phyloP scores from a whole-genome alignment of 768 basidiomycete genomes.

The Xerocomus brunneocitrinus region DNA sequence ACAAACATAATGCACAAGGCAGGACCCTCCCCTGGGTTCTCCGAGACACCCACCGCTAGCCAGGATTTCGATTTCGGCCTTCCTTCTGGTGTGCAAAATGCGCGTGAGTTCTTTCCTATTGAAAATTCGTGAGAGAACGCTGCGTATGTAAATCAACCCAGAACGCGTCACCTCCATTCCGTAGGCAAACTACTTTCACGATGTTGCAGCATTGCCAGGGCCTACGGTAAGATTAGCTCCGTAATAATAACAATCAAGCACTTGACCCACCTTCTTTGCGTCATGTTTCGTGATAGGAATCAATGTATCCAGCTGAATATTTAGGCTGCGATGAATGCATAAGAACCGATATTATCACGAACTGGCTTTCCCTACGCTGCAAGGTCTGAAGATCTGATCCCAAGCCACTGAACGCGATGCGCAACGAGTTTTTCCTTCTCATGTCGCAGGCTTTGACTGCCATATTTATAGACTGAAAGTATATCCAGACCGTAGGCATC shows the following conservation, averaged over 20 bases:
- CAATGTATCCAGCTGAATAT: constrained; percentile 54
- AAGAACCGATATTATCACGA: not conserved
- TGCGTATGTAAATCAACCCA: not conserved
- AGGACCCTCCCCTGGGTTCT: constrained; percentile 9
- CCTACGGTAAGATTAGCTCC: constrained; percentile 39
- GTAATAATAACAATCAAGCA: not conserved
- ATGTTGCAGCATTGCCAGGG: constrained; percentile 55
- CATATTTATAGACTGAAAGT: constrained; percentile 79
- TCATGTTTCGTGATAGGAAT: constrained; percentile 69
- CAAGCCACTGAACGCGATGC: constrained; percentile 71
- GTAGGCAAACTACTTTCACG: constrained; percentile 40
- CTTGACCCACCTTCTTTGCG: constrained; percentile 59
- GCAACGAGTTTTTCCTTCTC: constrained; percentile 69
- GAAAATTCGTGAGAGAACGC: constrained; percentile 1
- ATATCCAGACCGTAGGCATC: constrained; percentile 95
- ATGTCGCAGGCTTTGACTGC: constrained; percentile 66
- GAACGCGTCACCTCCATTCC: constrained; percentile 59
- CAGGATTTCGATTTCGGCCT: constrained; percentile 89
- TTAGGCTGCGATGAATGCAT: constrained; percentile 40
- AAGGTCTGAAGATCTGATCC: constrained; percentile 68
- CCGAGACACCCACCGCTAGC: constrained; percentile 7
- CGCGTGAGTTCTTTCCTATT: constrained; percentile 72
- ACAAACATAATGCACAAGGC: constrained; percentile 26
- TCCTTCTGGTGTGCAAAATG: constrained; percentile 78
- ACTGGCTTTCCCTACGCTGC: constrained; percentile 39